Evolutionary conservation across 2,329 filamentous ascomycete genomes (phyloP), one percentile per base, ranked within the genome.

Genomic region (Pseudogymnoascus sp.): DNA sequence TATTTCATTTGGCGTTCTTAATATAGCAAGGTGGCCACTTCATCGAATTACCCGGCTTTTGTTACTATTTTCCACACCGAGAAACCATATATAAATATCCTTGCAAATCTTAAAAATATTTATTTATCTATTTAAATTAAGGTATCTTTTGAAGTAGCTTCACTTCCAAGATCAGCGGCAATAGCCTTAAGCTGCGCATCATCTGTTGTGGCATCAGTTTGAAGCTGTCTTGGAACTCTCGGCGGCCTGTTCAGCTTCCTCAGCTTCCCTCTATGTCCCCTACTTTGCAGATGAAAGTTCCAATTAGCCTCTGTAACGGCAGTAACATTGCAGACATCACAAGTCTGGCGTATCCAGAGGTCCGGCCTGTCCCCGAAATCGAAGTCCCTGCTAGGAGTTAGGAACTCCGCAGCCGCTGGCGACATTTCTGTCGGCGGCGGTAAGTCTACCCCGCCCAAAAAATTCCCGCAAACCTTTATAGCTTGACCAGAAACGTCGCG

Each of bases 261-360:
- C 14, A 68, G 18, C 16, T 67, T 63, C 12, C 66, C 67, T 60
- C 72, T 67, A 66, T 82, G 80, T 18, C 72, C 73, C 59, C 73
- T 74, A 42, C 79, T 77, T 18, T 75, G 75, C 11, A 82, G 65
- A 67, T 83, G 81, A 53, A 67, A 70, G 62, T 75, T 67, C 80
- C 80, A 82, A 63, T 77, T 70, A 64, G 81, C 77, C 66, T 86
- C 82, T 2, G 82, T 84, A 62, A 86, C 72, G 4, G 81, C 75
- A 21, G 84, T 84, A 63, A 83, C 82, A 68, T 91, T 77, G 71
- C 94, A 99, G 0, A 86, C 67, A 2, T 91, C 85, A 70, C 94
- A 99, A 16, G 80, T 82, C 67, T 82, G 79, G 65, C 79, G 78
- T 25, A 77, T 71, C 73, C 79, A 82, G 1, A 77, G 70, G 63